Percentiles rank a stretch among this genome's conserved stretches.
phyloP scores from a whole-genome alignment of 257 asterid species.

The Leonotis leonurus region DNA sequence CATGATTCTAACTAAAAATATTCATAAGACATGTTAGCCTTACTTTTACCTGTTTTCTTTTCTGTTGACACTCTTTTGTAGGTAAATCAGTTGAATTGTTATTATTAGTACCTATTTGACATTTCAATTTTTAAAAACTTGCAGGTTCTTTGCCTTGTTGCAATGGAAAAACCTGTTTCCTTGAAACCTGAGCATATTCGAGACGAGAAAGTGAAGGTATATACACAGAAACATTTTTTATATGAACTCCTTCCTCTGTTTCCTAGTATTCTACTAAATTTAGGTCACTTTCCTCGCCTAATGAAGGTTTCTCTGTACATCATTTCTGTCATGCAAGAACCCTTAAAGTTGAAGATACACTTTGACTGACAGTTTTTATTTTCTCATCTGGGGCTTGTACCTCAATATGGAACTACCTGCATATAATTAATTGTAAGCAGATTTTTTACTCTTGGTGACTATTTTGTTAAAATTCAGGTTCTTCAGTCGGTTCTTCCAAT shows the following conservation, averaged over 20 bases:
- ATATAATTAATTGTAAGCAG: neutral
- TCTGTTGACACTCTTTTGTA: neutral
- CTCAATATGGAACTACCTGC: neutral
- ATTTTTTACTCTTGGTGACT: constrained; percentile 9
- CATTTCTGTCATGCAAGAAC: neutral
- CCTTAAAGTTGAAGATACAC: neutral
- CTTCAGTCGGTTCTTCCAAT: constrained; percentile 89
- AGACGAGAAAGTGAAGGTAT: constrained; percentile 95
- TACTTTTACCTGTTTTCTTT: neutral
- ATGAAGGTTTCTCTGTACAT: neutral
- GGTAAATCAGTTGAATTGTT: constrained; percentile 5
- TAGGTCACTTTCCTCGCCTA: neutral
- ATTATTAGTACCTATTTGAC: neutral
- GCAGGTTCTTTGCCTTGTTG: constrained; percentile 90
- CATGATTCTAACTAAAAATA: neutral
- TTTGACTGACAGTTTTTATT: neutral
- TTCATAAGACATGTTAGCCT: neutral
- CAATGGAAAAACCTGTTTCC: constrained; percentile 93
- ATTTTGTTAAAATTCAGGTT: constrained; percentile 45
- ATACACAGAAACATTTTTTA: neutral
- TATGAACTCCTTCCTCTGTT: neutral
- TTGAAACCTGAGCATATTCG: constrained; percentile 76
- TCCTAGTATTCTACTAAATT: neutral
- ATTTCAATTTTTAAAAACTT: neutral
- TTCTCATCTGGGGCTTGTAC: neutral